Base-by-base conservation (phyloP, 148 eudicot genomes). In the Rhododendron molle region DNA sequence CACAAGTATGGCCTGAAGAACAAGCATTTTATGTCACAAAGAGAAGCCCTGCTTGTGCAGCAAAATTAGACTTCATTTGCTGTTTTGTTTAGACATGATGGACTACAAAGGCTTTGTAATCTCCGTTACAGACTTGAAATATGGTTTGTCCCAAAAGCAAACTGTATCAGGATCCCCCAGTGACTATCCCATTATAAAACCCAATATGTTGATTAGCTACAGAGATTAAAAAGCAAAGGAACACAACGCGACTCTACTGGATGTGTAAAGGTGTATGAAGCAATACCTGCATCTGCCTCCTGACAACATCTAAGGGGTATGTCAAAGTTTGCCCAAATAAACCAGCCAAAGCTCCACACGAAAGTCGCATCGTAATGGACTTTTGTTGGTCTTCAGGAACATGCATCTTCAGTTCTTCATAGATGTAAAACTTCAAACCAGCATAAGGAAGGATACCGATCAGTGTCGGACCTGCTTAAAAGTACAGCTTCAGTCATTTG, bases 301-400 rank as follows among this genome's bases (percentile, higher is more conserved):
- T 85, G n/a, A 97, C 96, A 83, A 97, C 99, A 86, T 97, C 99
- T 86, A 97, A 91, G 32, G 99, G 99, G 86, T 97, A 97, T 28
- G 99, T 97, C 28, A 97, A 87, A 44, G 99, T 94, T 85, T 97
- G 99, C 34, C 98, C 99, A 76, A 97, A 91, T 86, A 97, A 93
- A 87, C 99, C 99, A 86, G 98, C 99, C 84, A 97, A 84, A 85
- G 98, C 99, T 88, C 99, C 99, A 91, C 99, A 97, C 13, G 96
- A 92, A 88, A 97, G 93, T n/a, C 94, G 92, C 92, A 97, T 93
- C 79, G 88, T 20, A 73, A 95, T 94, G 28, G 99, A 94, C 11
- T 89, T 94, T 76, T 93, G 96, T 78, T 93, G 95, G 85, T 97
- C 99, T 92, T 95, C 99, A 78, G 99, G 98, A 82, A 97, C 98